Evolutionary conservation across 83 land plant species (phyloP).

Genomic region (Picea engelmannii): DNA sequence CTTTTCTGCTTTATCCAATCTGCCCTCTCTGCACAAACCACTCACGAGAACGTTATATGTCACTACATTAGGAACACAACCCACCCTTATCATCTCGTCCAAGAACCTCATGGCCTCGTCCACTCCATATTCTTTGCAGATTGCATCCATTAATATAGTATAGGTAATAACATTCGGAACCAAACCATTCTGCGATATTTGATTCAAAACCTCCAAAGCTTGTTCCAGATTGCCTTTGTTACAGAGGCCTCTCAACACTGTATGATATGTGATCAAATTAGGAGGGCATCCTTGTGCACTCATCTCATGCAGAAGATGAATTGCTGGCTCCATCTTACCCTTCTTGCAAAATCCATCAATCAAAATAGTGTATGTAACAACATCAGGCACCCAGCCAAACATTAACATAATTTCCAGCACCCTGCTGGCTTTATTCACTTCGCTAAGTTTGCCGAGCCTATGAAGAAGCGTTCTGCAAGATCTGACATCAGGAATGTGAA

Average conservation of each 20-base stretch:
- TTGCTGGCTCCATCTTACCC: conserved; percentile 39
- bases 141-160: conserved; percentile 51
- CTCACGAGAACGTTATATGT: conserved; percentile 53
- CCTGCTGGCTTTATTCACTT: conserved; percentile 29
- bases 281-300: conserved; percentile 45
- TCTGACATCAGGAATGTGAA: conserved; percentile 36
- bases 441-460: conserved; percentile 31
- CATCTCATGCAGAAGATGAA: conserved; percentile 36
- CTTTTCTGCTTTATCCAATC: conserved; percentile 34
- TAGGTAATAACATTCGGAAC: conserved; percentile 48
- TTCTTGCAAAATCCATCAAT: conserved; percentile 30
- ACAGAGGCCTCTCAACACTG: conserved; percentile 42
- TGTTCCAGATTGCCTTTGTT: conserved; percentile 39
- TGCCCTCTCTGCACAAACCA: conserved; percentile 45
- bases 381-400: conserved; percentile 18
- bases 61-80: conserved; percentile 38
- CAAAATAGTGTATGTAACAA: not conserved
- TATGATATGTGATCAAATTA: conserved; percentile 52
- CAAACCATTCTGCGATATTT: conserved; percentile 12
- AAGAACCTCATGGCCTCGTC: conserved; percentile 49
- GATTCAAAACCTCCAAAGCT: not conserved
- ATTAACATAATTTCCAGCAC: conserved; percentile 41
- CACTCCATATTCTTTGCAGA: conserved; percentile 33
- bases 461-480: conserved; percentile 49
- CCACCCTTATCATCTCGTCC: conserved; percentile 37